Evolutionary conservation across 306 rosid genomes (phyloP), one percentile per base, ranked within the genome.

Genomic region (Prosopis cineraria): DNA sequence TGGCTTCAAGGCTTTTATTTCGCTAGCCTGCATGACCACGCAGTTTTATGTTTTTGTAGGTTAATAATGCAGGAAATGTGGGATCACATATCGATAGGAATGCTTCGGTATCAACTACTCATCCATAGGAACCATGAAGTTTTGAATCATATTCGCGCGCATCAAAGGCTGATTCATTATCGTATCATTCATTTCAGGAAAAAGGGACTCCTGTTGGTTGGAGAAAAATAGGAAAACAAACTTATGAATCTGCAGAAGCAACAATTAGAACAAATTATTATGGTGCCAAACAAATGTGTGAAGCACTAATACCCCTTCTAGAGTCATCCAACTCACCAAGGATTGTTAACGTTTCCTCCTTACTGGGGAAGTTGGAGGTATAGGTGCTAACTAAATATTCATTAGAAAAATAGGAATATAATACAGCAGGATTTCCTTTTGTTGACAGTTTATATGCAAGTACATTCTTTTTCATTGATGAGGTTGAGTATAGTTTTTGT

Each of bases 281-380:
- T 43, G 89, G 93, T 43, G 81, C 84, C 48, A 89, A 81, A 79
- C 48, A 81, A 63, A 82, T 74, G 62, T 53, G 84, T 30, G 79
- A 83, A 47, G 82, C 84, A 44, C 77, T 89, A 20, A 68, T 85
- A 74, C 87, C 85, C 43, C 86, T 83, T 53, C 84, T 89, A 33
- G 78, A 81, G 41, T 76, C 85, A 20, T 89, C 93, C 8, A 79
- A 78, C 52, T 77, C 91, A 2, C 89, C 89, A 41, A 85, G 79
- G 75, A 81, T 89, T 67, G 87, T 89, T 19, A 87, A 81, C 69
- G 91, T 87, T 64, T 85, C 88, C 13, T 85, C 89, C 27, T 2
- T 6, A 10, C 0, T 1, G 4, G 88, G 85, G 3, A 22, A 19
- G 41, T 68, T 85, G 12, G 24, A 77, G 88, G 88, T 86, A 83